A percentile compares a stretch with the other conserved stretches of the same genome.
Evolutionary conservation across 192 early-diverging fungal species (phyloP).

Genomic region (Coemansia aciculifera): DNA sequence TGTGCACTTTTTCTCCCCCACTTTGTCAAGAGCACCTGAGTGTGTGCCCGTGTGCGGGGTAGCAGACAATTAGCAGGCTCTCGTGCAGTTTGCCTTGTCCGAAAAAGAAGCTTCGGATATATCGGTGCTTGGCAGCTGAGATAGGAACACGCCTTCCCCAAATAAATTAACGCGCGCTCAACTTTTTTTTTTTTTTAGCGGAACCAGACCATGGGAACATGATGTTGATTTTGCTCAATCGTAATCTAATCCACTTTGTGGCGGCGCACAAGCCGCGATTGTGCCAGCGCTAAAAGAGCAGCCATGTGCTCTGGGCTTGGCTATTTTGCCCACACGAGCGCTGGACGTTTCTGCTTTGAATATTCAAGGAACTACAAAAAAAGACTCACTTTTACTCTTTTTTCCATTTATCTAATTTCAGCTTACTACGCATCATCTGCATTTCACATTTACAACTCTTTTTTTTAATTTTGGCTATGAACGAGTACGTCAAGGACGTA

Average conservation of each 20-base stretch:
- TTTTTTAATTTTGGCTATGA: slow-evolving; percentile 16
- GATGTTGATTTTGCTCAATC: not conserved
- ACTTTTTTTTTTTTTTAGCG: not conserved
- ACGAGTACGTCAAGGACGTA: slow-evolving; percentile 37
- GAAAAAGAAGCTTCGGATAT: not conserved
- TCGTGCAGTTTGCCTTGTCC: not conserved
- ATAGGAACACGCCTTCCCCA: no score
- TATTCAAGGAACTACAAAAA: no score
- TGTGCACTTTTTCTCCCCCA: not conserved
- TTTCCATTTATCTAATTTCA: not conserved
- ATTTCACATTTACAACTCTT: not conserved
- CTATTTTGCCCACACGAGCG: not conserved
- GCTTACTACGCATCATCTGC: not conserved
- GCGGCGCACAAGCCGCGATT: not conserved
- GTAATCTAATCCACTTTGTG: not conserved
- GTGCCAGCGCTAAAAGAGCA: not conserved
- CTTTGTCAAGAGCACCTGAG: not conserved
- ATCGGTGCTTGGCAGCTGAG: not conserved
- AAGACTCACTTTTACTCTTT: not conserved
- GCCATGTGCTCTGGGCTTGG: not conserved
- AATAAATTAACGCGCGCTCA: not conserved
- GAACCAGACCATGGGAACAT: not conserved
- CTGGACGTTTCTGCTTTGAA: not conserved
- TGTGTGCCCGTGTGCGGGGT: not conserved
- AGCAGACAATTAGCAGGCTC: not conserved